A percentile compares a stretch with the other conserved stretches of the same genome.
These are phyloP conservation scores for Eucalyptus cladocalyx DNA, from an alignment of 345 rosid genomes.

Conservation along the genomic window DNA sequence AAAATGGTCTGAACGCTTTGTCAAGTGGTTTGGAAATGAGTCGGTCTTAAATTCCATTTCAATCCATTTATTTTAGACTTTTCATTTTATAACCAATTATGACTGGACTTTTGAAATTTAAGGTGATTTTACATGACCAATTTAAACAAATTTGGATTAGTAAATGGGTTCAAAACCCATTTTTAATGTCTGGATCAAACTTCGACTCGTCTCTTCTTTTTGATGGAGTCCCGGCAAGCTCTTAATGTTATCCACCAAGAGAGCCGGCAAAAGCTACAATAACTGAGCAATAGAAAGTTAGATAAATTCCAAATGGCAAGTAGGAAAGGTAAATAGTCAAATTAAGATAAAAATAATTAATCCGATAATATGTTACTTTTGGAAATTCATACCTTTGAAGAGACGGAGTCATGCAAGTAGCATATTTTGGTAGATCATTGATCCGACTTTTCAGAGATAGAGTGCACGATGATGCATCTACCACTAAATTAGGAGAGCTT, in stretches of 20 bases:
- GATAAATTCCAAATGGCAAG: neutral
- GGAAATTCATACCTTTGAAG: neutral
- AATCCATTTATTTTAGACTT: neutral
- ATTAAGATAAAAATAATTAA: neutral
- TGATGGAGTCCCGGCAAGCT: neutral
- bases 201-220: neutral
- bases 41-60: neutral
- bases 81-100: neutral
- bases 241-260: rapidly evolving
- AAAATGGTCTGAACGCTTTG: neutral
- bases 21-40: neutral
- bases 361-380: neutral
- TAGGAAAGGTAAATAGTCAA: neutral
- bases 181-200: rapidly evolving
- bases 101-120: neutral
- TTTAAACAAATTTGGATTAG: rapidly evolving
- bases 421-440: neutral
- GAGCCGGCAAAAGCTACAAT: neutral
- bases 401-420: neutral
- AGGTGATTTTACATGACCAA: too few relatives aligned
- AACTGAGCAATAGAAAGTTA: neutral
- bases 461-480: neutral
- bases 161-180: neutral
- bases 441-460: neutral
- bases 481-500: rapidly evolving